A percentile compares a stretch with the other conserved stretches of the same genome.
Conservation (phyloP, 2,329 filamentous ascomycete genomes). For the Pestalotiopsis sp. region DNA sequence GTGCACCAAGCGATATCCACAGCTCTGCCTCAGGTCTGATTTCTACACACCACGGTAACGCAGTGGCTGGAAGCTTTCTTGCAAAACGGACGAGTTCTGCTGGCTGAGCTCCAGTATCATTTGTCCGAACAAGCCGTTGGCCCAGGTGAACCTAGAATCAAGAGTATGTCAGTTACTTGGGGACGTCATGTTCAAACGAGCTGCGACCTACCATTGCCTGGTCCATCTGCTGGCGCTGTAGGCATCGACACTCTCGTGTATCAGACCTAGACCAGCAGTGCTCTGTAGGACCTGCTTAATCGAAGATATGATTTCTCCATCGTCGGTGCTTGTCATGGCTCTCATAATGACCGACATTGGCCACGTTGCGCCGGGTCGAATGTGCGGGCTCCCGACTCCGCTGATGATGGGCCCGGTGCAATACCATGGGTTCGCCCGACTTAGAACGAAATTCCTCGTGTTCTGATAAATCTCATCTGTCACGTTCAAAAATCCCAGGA, state of each 20-base stretch:
- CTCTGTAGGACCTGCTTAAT: conserved; percentile 33
- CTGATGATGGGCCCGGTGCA: conserved; percentile 55
- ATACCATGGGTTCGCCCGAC: conserved; percentile 74
- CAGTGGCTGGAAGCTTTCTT: conserved; percentile 47
- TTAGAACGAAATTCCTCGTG: conserved; percentile 75
- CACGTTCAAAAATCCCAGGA: conserved; percentile 50
- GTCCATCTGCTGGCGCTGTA: conserved; percentile 40
- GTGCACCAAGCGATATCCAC: too few species aligned
- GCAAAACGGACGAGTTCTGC: conserved; percentile 69
- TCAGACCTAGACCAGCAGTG: conserved; percentile 37
- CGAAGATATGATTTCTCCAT: conserved; percentile 36
- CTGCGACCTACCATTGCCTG: conserved; percentile 38
- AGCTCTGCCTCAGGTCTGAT: neutral
- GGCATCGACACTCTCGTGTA: conserved; percentile 44
- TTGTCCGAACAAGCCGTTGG: conserved; percentile 37
- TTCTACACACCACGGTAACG: neutral
- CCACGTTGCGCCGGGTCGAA: conserved; percentile 74
- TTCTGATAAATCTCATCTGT: conserved; percentile 68
- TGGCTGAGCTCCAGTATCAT: conserved; percentile 56
- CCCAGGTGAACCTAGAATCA: conserved; percentile 57
- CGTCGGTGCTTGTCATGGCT: conserved; percentile 63
- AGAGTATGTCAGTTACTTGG: neutral
- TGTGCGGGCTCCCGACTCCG: conserved; percentile 55
- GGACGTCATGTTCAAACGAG: neutral
- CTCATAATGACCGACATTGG: conserved; percentile 84